Conservation (phyloP, 164 flowering plant genomes). For the Chloranthus sessilifolius region DNA sequence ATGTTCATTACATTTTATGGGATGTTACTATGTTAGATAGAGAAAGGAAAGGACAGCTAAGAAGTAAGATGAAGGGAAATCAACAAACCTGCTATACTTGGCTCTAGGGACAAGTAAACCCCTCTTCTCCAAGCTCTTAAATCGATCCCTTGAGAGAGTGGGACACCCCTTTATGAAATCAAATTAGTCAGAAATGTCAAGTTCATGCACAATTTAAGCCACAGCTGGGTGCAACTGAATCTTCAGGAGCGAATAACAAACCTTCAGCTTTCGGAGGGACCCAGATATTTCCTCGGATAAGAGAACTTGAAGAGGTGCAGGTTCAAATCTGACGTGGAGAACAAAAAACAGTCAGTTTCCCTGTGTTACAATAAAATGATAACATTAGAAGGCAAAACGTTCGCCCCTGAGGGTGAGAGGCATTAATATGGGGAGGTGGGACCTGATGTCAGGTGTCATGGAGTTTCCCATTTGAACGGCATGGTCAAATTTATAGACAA, state of each 20-base stretch:
- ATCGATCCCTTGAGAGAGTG: conserved; percentile 89
- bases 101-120: conserved; percentile 66
- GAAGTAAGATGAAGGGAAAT: too few species aligned
- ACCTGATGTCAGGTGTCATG: too few species aligned
- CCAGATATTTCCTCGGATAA: conserved; percentile 89
- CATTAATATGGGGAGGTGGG: too few species aligned
- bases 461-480: too few species aligned
- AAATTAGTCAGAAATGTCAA: conserved; percentile 2
- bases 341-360: not conserved
- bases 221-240: not conserved
- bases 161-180: conserved; percentile 57
- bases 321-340: conserved; percentile 60
- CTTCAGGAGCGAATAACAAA: conserved; percentile 11
- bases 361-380: not conserved
- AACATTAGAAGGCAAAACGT: not conserved
- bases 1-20: too few species aligned
- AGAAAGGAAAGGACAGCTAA: too few species aligned
- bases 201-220: not conserved
- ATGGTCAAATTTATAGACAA: too few species aligned
- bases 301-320: conserved; percentile 84
- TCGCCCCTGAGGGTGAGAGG: too few species aligned
- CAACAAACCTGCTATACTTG: conserved; percentile 58
- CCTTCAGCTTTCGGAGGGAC: conserved; percentile 89
- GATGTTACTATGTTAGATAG: too few species aligned
- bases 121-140: conserved; percentile 87